A percentile compares a stretch with the other conserved stretches of the same genome.
Conservation (phyloP, 257 asterid genomes). For the Nicotiana attenuata region DNA sequence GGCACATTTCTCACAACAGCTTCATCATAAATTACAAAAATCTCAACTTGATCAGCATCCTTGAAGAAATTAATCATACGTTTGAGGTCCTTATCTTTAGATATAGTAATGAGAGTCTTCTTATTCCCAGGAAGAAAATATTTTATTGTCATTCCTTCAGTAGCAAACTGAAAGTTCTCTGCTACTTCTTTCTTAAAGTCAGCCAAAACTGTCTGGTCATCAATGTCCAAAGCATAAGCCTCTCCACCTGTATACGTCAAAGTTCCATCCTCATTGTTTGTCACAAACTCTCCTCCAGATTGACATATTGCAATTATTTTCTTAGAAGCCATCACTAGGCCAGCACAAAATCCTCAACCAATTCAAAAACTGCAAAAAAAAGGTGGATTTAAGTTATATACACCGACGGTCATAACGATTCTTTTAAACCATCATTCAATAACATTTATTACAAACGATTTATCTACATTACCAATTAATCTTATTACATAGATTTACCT, state of each 20-base stretch:
- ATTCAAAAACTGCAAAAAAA: constrained; percentile 6
- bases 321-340: constrained; percentile 49
- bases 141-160: constrained; percentile 61
- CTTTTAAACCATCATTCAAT: too few relatives aligned
- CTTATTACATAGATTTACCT: too few relatives aligned
- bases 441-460: too few relatives aligned
- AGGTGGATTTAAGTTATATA: too few relatives aligned
- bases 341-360: constrained; percentile 11
- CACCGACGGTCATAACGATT: too few relatives aligned
- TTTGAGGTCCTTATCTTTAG: constrained; percentile 93
- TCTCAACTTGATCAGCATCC: constrained; percentile 94
- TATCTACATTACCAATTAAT: too few relatives aligned
- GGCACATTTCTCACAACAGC: constrained; percentile 56
- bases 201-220: constrained; percentile 59
- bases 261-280: constrained; percentile 80
- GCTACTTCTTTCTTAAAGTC: constrained; percentile 86
- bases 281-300: constrained; percentile 87
- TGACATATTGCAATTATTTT: constrained; percentile 90
- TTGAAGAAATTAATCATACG: constrained; percentile 88
- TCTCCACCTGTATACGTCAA: constrained; percentile 83
- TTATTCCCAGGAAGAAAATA: constrained; percentile 93
- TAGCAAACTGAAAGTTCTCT: constrained; percentile 65
- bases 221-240: constrained; percentile 90
- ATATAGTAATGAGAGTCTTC: constrained; percentile 83
- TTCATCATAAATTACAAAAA: constrained; percentile 67